Evolutionary conservation across 176 grass and related monocot genomes (phyloP).

Genomic region (Oryza meridionalis): DNA sequence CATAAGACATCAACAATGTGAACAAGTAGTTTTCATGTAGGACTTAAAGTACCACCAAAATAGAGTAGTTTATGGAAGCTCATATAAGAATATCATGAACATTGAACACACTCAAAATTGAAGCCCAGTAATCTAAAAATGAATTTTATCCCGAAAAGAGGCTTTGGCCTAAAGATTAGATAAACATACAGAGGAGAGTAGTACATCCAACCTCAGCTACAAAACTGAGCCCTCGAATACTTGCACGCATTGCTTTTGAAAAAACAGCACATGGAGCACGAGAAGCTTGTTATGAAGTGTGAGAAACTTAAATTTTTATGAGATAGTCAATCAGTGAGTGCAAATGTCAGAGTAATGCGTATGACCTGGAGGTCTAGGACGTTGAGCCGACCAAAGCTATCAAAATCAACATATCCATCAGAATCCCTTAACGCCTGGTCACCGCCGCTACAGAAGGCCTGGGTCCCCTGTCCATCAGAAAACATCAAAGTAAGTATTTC

Average conservation of each 20-base stretch:
- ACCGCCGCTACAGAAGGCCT: conserved; percentile 89
- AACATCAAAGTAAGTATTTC: conserved; percentile 6
- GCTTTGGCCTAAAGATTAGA: background rate
- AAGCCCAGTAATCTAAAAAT: background rate
- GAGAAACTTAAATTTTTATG: background rate
- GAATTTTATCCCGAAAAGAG: background rate
- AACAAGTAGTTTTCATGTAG: background rate
- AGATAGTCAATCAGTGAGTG: background rate
- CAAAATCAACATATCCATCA: conserved; percentile 94
- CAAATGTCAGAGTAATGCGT: background rate
- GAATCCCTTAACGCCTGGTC: conserved; percentile 79
- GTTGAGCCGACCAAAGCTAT: conserved; percentile 89
- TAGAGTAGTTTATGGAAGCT: background rate
- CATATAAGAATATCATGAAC: background rate
- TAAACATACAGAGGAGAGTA: background rate
- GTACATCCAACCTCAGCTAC: background rate
- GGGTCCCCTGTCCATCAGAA: conserved; percentile 62
- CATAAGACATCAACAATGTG: background rate
- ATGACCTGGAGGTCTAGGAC: conserved; percentile 92
- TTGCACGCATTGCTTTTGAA: background rate
- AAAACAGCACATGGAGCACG: background rate
- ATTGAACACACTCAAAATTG: background rate
- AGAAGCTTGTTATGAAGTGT: background rate
- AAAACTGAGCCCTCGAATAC: background rate
- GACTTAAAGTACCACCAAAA: background rate